Base-by-base conservation (phyloP, 192 early-diverging fungal genomes). In the Physocladia obscura region DNA sequence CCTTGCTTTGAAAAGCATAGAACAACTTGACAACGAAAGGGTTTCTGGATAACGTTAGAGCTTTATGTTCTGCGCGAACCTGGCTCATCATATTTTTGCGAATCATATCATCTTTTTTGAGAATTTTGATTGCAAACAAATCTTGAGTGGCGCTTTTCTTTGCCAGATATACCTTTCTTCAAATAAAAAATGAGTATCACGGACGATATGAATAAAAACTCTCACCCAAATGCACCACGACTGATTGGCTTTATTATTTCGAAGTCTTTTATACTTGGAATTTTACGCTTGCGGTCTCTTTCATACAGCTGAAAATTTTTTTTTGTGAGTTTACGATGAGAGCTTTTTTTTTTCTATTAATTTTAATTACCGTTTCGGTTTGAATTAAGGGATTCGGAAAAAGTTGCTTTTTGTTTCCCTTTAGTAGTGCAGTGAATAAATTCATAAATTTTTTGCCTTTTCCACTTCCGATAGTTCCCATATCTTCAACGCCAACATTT, bases 31-130 rank as follows among this genome's bases (percentile, higher is more conserved):
- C 94, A 15, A 96, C 91, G 81, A 90, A 95, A 1, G 91, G 93
- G 0, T 92, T 92, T 19, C 81, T 73, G 11, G 90, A 82, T 57
- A 95, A 70, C 36, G 90, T 89, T 37, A 96, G 75, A 30, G 92
- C 94, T 22, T 91, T 88, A 60, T 91, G 81, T 79, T 96, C 94
- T 3, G 93, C 92, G 31, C 93, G 77, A 13, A 93, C 91, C 57
- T 95, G 93, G 29, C 87, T 90, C n/a, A 93, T 90, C 94, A 95
- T 94, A 74, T 96, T 95, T 79, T 95, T 96, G 68, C 90, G 86
- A 68, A 94, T 92, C 90, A 96, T 94, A 71, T 95, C 92, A 47
- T 90, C 90, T 61, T 94, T 96, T 75, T 92, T 92, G 67, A 96
- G 75, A 4, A 94, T 90, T 78, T 96, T 96, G 67, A 95, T 94